These are phyloP conservation scores for Pisolithus sp. DNA, from an alignment of 768 basidiomycete genomes.

Conservation along the genomic window DNA sequence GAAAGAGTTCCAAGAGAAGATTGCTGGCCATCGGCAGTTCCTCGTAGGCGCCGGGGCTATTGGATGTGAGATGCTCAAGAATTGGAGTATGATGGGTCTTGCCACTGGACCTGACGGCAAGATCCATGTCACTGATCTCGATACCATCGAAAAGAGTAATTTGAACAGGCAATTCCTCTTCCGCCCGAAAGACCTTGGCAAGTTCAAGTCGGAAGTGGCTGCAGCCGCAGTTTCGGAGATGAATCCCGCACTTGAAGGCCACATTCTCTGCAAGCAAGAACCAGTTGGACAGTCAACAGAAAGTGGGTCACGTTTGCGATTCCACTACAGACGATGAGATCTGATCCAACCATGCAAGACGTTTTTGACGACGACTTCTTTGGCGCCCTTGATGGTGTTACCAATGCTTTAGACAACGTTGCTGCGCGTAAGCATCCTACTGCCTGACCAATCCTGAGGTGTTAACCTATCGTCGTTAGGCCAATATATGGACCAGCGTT, in stretches of 20 bases:
- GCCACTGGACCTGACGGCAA: slow-evolving; percentile 70
- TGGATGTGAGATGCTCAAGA: slow-evolving; percentile 99
- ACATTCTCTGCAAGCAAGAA: slow-evolving; percentile 86
- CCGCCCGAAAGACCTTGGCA: slow-evolving; percentile 90
- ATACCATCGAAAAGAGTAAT: slow-evolving; percentile 99
- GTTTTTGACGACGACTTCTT: slow-evolving; percentile 89
- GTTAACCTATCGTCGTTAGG: slow-evolving; percentile 39
- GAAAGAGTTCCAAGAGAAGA: slow-evolving; percentile 84
- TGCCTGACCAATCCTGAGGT: slow-evolving; percentile 1
- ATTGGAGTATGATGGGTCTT: slow-evolving; percentile 99
- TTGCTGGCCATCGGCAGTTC: slow-evolving; percentile 87
- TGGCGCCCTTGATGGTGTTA: slow-evolving; percentile 81
- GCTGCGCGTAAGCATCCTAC: slow-evolving; percentile 67
- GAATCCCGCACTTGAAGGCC: slow-evolving; percentile 86
- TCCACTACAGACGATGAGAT: slow-evolving; percentile 3
- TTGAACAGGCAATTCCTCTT: slow-evolving; percentile 98
- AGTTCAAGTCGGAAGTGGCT: slow-evolving; percentile 96
- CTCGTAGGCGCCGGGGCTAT: slow-evolving; percentile 98
- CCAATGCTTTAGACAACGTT: slow-evolving; percentile 96
- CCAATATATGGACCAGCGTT: slow-evolving; percentile 97
- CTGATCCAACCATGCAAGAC: slow-evolving; percentile 40
- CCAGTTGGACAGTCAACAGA: slow-evolving; percentile 91
- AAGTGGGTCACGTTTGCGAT: slow-evolving; percentile 45
- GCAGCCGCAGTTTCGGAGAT: slow-evolving; percentile 88
- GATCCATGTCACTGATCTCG: slow-evolving; percentile 93